Percentiles rank a stretch among this genome's conserved stretches.
phyloP scores from a whole-genome alignment of 2,329 filamentous ascomycete genomes.

The Didymella segeticola region DNA sequence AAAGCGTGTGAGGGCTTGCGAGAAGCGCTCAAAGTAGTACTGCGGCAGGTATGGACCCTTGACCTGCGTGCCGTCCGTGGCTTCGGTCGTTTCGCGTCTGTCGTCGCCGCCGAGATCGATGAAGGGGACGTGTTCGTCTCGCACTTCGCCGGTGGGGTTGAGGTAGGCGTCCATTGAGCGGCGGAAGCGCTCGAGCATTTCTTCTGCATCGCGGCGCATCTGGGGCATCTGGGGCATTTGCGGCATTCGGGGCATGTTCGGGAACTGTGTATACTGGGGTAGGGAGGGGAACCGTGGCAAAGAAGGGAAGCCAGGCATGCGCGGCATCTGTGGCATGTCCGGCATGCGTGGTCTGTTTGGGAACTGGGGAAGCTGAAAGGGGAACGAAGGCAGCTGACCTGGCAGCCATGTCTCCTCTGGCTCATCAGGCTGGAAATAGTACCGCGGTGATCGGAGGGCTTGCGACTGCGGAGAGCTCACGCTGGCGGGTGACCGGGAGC shows the following conservation, averaged over 20 bases:
- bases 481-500: slow-evolving; percentile 38
- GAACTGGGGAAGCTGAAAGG: slow-evolving; percentile 47
- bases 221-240: slow-evolving; percentile 30
- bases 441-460: slow-evolving; percentile 43
- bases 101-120: slow-evolving; percentile 48
- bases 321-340: slow-evolving; percentile 38
- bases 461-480: slow-evolving; percentile 42
- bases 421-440: slow-evolving; percentile 48
- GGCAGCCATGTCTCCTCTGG: slow-evolving; percentile 48
- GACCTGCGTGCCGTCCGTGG: slow-evolving; percentile 46
- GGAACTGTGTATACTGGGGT: slow-evolving; percentile 42
- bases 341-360: slow-evolving; percentile 41
- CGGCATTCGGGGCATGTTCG: slow-evolving; percentile 33
- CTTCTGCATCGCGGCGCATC: slow-evolving; percentile 42
- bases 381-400: slow-evolving; percentile 45
- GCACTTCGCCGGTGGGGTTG: slow-evolving; percentile 47
- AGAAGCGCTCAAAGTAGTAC: slow-evolving; percentile 56
- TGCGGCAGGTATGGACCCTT: slow-evolving; percentile 51
- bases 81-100: slow-evolving; percentile 39
- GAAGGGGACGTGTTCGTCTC: slow-evolving; percentile 42
- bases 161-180: slow-evolving; percentile 54
- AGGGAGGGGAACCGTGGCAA: slow-evolving; percentile 40
- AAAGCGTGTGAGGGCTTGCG: slow-evolving; percentile 54
- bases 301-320: slow-evolving; percentile 40
- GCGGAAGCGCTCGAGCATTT: slow-evolving; percentile 46